These are phyloP conservation scores for Trifolium pratense DNA, from an alignment of 306 rosid genomes.

Conservation along the genomic window DNA sequence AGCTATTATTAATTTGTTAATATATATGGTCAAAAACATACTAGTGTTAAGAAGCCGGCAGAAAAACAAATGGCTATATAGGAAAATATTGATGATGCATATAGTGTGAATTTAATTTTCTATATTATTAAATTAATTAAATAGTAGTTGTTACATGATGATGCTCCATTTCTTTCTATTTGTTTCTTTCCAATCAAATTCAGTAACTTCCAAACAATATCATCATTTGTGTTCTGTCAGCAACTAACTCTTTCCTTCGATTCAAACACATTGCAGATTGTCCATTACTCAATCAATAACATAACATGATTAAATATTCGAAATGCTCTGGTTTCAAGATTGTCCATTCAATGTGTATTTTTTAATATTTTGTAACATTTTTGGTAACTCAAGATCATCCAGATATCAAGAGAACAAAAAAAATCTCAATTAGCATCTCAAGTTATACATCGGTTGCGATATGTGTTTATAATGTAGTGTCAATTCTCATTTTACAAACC, in stretches of 20 bases:
- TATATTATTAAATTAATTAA: too few species aligned
- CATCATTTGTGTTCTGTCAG: constrained; percentile 21
- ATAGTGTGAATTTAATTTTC: not conserved
- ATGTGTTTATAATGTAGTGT: too few species aligned
- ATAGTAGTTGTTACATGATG: constrained; percentile 16
- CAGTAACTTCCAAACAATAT: constrained; percentile 15
- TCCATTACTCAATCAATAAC: not conserved
- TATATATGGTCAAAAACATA: constrained; percentile 28
- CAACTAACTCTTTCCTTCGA: not conserved
- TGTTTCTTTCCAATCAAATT: constrained; percentile 47
- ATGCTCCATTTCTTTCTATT: constrained; percentile 20
- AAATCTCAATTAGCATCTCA: too few species aligned
- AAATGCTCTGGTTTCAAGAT: not conserved
- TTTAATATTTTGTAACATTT: too few species aligned
- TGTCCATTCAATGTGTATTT: too few species aligned
- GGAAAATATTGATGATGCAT: constrained; percentile 5
- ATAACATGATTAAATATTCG: not conserved
- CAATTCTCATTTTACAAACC: too few species aligned
- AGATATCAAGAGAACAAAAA: too few species aligned
- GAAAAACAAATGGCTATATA: constrained; percentile 35
- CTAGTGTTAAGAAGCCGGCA: constrained; percentile 50
- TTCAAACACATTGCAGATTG: not conserved
- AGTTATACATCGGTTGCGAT: too few species aligned
- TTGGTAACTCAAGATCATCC: too few species aligned
- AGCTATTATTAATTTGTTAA: constrained; percentile 16